Evolutionary conservation across 176 grass and related monocot species (phyloP).

Genomic region (Raddia guianensis): DNA sequence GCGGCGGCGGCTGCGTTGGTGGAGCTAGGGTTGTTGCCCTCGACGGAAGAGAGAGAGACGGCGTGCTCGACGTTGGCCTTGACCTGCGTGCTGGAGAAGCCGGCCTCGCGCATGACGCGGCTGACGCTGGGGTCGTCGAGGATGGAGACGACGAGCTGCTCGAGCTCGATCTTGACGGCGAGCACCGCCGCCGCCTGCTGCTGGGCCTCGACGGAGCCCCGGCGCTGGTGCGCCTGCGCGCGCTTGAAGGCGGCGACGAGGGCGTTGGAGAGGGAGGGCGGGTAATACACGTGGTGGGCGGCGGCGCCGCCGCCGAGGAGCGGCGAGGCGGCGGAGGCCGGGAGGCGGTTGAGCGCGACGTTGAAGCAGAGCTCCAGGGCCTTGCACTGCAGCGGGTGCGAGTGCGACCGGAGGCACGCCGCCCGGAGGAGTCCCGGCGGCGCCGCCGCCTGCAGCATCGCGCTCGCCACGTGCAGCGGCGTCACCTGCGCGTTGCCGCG

Average conservation of each 20-base stretch:
- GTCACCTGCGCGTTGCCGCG: conserved; percentile 86
- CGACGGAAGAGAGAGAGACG: conserved; percentile 41
- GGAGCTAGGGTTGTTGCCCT: conserved; percentile 4
- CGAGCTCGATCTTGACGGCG: conserved; percentile 78
- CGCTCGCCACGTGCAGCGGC: conserved; percentile 85
- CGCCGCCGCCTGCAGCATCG: conserved; percentile 54
- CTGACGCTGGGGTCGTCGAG: conserved; percentile 93
- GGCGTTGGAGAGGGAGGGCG: conserved; percentile 78
- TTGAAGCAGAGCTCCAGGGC: conserved; percentile 93
- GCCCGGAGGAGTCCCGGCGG: conserved; percentile 55
- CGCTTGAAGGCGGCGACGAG: conserved; percentile 85
- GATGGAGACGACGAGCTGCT: conserved; percentile 92
- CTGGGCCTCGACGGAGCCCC: conserved; percentile 62
- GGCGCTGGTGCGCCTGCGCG: conserved; percentile 78
- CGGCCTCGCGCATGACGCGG: conserved; percentile 91
- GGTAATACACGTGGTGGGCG: conserved; percentile 53
- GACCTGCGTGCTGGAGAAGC: conserved; percentile 85
- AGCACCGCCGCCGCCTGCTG: conserved; percentile 69
- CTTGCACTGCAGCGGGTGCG: conserved; percentile 83
- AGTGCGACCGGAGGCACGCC: conserved; percentile 79
- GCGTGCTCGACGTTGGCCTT: conserved; percentile 82
- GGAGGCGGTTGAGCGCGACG: conserved; percentile 84
- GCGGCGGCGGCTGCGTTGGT: background rate
- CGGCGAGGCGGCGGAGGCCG: conserved; percentile 50
- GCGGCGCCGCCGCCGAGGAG: conserved; percentile 21